Evolutionary conservation across 2,329 filamentous ascomycete species (phyloP).

Genomic region (Zarea fungicola): DNA sequence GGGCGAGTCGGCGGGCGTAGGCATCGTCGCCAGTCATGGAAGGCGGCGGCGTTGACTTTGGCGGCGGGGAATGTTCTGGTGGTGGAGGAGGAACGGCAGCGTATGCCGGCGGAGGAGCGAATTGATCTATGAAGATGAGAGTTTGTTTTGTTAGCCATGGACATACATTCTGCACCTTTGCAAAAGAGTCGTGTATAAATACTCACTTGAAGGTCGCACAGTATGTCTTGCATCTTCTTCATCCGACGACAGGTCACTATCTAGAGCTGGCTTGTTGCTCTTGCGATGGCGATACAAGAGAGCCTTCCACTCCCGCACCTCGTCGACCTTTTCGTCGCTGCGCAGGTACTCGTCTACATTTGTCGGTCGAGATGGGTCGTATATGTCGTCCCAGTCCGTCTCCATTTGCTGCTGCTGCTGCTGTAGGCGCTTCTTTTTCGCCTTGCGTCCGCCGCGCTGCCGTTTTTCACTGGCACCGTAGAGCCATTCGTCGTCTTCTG

Average conservation of each 20-base stretch:
- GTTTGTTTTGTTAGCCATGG: slow-evolving; percentile 18
- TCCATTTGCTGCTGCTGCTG: slow-evolving; percentile 49
- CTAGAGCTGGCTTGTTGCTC: slow-evolving; percentile 38
- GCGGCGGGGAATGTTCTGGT: slow-evolving; percentile 40
- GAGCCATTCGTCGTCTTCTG: slow-evolving; percentile 75
- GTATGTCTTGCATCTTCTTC: slow-evolving; percentile 32
- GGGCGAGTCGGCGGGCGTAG: slow-evolving; percentile 56
- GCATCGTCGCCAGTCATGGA: slow-evolving; percentile 65
- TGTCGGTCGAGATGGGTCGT: slow-evolving; percentile 77
- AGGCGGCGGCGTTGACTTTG: slow-evolving; percentile 40
- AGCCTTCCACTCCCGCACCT: slow-evolving; percentile 81
- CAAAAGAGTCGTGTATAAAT: neutral
- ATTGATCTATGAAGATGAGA: slow-evolving; percentile 55
- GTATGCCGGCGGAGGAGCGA: slow-evolving; percentile 54
- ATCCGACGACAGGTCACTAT: slow-evolving; percentile 31
- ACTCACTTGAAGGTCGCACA: slow-evolving; percentile 29
- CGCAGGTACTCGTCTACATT: slow-evolving; percentile 79
- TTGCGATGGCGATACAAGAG: slow-evolving; percentile 68
- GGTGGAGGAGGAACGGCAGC: slow-evolving; percentile 53
- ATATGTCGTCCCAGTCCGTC: slow-evolving; percentile 88
- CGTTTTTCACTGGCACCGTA: slow-evolving; percentile 60
- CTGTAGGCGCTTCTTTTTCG: slow-evolving; percentile 63
- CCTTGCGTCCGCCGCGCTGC: slow-evolving; percentile 72
- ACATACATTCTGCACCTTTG: neutral
- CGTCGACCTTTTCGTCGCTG: slow-evolving; percentile 76